Evolutionary conservation across 2,329 filamentous ascomycete species (phyloP), one percentile per base, ranked within the genome.

Genomic region (Cladobotryum protrusum): DNA sequence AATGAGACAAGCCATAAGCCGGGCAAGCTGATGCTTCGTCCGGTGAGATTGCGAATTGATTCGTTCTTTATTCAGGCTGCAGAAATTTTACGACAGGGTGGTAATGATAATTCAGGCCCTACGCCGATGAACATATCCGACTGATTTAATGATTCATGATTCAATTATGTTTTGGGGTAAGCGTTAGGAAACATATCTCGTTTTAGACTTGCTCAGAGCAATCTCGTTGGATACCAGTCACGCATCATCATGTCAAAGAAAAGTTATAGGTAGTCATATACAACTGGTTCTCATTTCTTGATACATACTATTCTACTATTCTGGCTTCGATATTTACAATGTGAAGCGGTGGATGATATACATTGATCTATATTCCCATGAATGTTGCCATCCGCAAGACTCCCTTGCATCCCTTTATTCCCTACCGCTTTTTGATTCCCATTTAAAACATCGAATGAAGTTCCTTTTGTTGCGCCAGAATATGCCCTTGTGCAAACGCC

Each of bases 61-160:
- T 70, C 69, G 0, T 71, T 72, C 47, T 72, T 72, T 18, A 60
- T 61, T 5, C 69, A 72, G 43, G 67, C 69, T 11, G 58, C 58
- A 8, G 54, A 59, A 13, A 58, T 63, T 34, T 56, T 63, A 29
- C 54, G 60, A 3, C 55, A 59, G 15, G 58, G 58, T 3, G 48
- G 48, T 36, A 50, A 48, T 36, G 51, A 52, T 13, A 44, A 37
- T 32, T 18, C 43, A 14, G 17, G 34, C n/a, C 24, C 37, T n/a
- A 24, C 34, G 9, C 44, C 32, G n/a, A 43, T 43, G 14, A 50
- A 39, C 20, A 7, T 20, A 9, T 17, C 37, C 14, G 33, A 12
- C 29, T 47, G 46, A 35, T 32, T 2, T 6, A 37, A 37, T 5
- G 15, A 37, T 37, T 37, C 7, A n/a, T 17, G 13, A 17, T 37